These are phyloP conservation scores for Syzygium aromaticum DNA, from an alignment of 345 rosid genomes.

Conservation along the genomic window DNA sequence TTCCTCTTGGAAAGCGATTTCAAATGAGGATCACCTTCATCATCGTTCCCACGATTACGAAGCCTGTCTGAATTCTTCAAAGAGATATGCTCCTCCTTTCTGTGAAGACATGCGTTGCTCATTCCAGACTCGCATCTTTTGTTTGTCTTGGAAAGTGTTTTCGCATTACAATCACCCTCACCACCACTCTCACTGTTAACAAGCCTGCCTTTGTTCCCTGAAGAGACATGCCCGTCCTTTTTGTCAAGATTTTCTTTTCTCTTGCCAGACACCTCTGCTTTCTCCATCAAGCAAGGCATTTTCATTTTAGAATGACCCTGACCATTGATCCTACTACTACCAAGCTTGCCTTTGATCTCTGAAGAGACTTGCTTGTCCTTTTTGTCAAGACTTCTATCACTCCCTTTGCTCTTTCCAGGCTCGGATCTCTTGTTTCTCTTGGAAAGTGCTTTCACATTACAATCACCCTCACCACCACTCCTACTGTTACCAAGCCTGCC, in stretches of 20 bases:
- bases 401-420: neutral
- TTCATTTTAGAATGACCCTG: neutral
- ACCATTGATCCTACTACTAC: slow-evolving; percentile 4
- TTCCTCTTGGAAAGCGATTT: neutral
- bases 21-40: slow-evolving; percentile 15
- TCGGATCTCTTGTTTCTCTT: neutral
- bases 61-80: slow-evolving; percentile 18
- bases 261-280: neutral
- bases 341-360: slow-evolving; percentile 18
- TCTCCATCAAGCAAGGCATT: neutral
- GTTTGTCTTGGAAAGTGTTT: neutral
- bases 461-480: neutral
- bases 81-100: slow-evolving; percentile 19
- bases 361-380: slow-evolving; percentile 20
- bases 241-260: slow-evolving; percentile 13
- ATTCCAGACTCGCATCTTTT: neutral
- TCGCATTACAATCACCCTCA: neutral
- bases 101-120: slow-evolving; percentile 11
- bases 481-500: slow-evolving; percentile 20
- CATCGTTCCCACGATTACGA: slow-evolving; percentile 14
- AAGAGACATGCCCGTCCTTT: slow-evolving; percentile 16
- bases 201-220: slow-evolving; percentile 20
- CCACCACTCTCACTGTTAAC: slow-evolving; percentile 6
- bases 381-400: slow-evolving; percentile 22
- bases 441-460: neutral